Percentiles rank a stretch among this genome's conserved stretches.
phyloP scores from a whole-genome alignment of 805 yeast genomes.

The Lachancea waltii region DNA sequence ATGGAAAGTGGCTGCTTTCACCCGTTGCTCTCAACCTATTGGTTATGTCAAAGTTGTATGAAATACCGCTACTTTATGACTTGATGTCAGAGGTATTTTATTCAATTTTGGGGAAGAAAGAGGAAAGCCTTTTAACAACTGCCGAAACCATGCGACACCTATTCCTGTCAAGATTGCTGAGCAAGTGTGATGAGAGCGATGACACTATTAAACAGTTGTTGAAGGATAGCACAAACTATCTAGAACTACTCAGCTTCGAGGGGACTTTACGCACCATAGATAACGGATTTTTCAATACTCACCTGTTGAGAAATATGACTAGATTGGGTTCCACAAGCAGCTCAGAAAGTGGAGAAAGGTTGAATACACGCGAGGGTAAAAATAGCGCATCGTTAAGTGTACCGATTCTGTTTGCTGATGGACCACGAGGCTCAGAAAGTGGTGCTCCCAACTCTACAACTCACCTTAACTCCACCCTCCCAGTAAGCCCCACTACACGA shows the following conservation, averaged over 20 bases:
- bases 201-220: slow-evolving; percentile 19
- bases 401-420: slow-evolving; percentile 23
- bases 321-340: slow-evolving; percentile 8
- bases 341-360: slow-evolving; percentile 17
- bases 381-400: slow-evolving; percentile 6
- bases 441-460: slow-evolving; percentile 16
- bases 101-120: slow-evolving; percentile 64
- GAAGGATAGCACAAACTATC: slow-evolving; percentile 24
- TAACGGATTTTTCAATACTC: slow-evolving; percentile 57
- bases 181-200: slow-evolving; percentile 22
- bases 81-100: slow-evolving; percentile 61
- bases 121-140: slow-evolving; percentile 36
- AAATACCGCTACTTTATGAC: slow-evolving; percentile 64
- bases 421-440: slow-evolving; percentile 20
- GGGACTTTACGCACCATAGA: slow-evolving; percentile 53
- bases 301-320: slow-evolving; percentile 39
- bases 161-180: slow-evolving; percentile 21
- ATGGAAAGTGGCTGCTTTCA: slow-evolving; percentile 62
- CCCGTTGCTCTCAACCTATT: slow-evolving; percentile 65
- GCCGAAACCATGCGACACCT: slow-evolving; percentile 24
- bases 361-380: not conserved
- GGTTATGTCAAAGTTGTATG: slow-evolving; percentile 56
- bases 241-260: slow-evolving; percentile 45
- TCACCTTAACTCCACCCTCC: too few species aligned
- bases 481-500: too few species aligned